A percentile compares a stretch with the other conserved stretches of the same genome.
Evolutionary conservation across 208 protist genomes (phyloP).

Genomic region (Leishmania arabica): DNA sequence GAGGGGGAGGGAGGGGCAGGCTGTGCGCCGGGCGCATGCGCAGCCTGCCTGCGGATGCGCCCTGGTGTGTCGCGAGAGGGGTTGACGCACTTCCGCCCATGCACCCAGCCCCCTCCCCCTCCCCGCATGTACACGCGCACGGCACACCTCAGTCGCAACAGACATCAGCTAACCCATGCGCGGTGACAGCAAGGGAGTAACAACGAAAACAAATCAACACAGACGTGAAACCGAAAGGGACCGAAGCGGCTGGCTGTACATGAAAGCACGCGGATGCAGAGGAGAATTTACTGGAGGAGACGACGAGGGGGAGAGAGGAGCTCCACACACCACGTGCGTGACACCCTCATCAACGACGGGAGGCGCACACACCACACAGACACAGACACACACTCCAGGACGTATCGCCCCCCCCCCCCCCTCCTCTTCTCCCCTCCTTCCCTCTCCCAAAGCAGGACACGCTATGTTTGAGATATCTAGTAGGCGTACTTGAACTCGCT

Average conservation of each 20-base stretch:
- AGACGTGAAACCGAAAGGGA: not conserved
- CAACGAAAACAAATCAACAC: not conserved
- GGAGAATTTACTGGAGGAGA: not conserved
- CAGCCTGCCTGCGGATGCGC: not conserved
- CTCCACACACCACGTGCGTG: not conserved
- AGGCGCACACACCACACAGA: not conserved
- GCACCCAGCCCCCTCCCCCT: too few relatives aligned
- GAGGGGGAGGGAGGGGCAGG: not conserved
- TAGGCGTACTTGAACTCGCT: conserved; percentile 77
- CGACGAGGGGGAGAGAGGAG: not conserved
- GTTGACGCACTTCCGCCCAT: not conserved
- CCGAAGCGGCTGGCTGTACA: not conserved
- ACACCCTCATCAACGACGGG: not conserved
- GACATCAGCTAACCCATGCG: not conserved
- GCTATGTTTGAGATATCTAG: conserved; percentile 3
- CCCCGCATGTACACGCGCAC: not conserved
- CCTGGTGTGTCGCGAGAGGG: not conserved
- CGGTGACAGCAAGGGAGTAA: not conserved
- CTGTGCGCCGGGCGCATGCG: not conserved
- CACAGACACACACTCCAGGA: not conserved
- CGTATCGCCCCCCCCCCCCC: not conserved
- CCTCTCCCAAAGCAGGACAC: not conserved
- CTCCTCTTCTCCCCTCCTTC: not conserved
- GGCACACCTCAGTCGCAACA: not conserved
- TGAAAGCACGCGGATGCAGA: not conserved